Conservation (phyloP, 2,329 filamentous ascomycete species). For the Nannizziopsis barbatae region DNA sequence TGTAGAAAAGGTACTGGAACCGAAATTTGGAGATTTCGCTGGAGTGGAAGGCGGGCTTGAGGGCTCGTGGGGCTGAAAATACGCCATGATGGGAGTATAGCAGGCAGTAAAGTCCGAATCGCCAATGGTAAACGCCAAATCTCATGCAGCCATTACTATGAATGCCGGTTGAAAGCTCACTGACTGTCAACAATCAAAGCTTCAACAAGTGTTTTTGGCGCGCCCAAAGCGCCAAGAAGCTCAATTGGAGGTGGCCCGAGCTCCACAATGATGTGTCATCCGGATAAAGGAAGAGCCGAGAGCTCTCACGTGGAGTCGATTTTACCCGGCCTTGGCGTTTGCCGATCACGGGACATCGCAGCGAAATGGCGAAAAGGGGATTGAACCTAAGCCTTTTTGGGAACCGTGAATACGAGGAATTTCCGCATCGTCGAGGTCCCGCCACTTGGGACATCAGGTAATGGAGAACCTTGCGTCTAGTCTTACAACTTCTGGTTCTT, state of each 20-base stretch:
- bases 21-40: conserved; percentile 28
- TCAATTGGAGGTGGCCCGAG: conserved; percentile 2
- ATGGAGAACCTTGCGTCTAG: too few species aligned
- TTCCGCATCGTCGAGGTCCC: not conserved
- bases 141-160: too few species aligned
- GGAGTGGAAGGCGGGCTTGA: conserved; percentile 32
- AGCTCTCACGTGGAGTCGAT: too few species aligned
- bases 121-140: not conserved
- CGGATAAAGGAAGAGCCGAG: too few species aligned
- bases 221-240: not conserved
- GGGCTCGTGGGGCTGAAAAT: conserved; percentile 25
- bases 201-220: not conserved
- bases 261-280: not conserved
- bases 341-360: too few species aligned
- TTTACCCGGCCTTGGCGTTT: too few species aligned
- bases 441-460: not conserved
- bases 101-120: not conserved
- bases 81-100: conserved; percentile 21
- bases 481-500: too few species aligned
- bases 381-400: not conserved
- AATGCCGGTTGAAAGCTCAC: not conserved
- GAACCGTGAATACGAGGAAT: not conserved
- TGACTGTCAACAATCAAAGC: not conserved
- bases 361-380: not conserved
- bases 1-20: conserved; percentile 39